Evolutionary conservation across 371 early-diverging fungal species (phyloP).

Genomic region (Syncephalastrum racemosum): DNA sequence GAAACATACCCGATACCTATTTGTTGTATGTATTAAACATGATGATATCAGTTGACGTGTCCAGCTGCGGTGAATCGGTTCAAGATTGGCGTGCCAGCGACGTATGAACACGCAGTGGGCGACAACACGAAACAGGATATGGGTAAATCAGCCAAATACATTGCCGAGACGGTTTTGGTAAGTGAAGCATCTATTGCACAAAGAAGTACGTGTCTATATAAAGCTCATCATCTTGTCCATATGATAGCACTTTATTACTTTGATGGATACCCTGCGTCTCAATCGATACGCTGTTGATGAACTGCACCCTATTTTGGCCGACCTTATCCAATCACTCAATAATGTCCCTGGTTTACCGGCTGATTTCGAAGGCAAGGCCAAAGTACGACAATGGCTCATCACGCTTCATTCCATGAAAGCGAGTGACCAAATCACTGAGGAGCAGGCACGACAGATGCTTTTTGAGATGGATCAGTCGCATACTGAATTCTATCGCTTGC

Average conservation of each 20-base stretch:
- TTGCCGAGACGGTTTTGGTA: conserved; percentile 86
- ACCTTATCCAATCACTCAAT: conserved; percentile 87
- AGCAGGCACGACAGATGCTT: conserved; percentile 88
- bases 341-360: conserved; percentile 75
- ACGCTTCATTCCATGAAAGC: conserved; percentile 90
- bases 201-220: too few species aligned
- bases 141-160: conserved; percentile 68
- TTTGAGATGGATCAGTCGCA: conserved; percentile 91
- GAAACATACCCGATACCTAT: neutral
- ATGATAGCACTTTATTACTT: conserved; percentile 83
- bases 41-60: conserved; percentile 59
- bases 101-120: conserved; percentile 80
- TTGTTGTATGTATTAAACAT: too few species aligned
- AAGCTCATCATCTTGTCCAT: neutral
- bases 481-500: conserved; percentile 61
- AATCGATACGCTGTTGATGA: conserved; percentile 89
- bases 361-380: conserved; percentile 81
- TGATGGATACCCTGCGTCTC: conserved; percentile 89
- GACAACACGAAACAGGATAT: conserved; percentile 48
- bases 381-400: conserved; percentile 88
- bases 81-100: conserved; percentile 88
- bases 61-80: conserved; percentile 81
- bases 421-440: conserved; percentile 82
- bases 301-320: conserved; percentile 88
- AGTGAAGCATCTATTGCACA: neutral